phyloP scores from a whole-genome alignment of 1,139 yeast species.

The Scheffersomyces parashehatae region DNA sequence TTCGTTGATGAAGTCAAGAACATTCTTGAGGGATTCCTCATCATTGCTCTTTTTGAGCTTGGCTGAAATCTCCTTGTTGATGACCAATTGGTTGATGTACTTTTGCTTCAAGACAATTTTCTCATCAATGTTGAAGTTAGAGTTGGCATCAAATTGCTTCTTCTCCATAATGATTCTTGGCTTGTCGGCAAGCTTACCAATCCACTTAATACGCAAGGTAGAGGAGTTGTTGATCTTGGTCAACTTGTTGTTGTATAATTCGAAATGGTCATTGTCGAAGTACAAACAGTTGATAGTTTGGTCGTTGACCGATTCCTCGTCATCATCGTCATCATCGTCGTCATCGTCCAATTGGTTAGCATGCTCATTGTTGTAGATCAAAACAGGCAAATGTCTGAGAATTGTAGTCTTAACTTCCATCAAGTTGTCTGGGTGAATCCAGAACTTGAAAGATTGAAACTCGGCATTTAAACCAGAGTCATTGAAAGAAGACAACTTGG shows the following conservation, averaged over 20 bases:
- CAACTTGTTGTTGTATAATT: constrained; percentile 81
- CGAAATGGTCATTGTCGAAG: constrained; percentile 82
- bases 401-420: constrained; percentile 97
- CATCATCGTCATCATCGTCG: constrained; percentile 17
- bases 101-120: constrained; percentile 76
- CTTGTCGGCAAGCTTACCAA: constrained; percentile 74
- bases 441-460: constrained; percentile 81
- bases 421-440: constrained; percentile 94
- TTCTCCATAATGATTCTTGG: constrained; percentile 81
- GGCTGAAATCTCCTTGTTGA: constrained; percentile 18
- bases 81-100: constrained; percentile 63
- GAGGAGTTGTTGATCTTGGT: constrained; percentile 69
- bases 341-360: constrained; percentile 15
- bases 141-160: constrained; percentile 63
- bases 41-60: constrained; percentile 21
- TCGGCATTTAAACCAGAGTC: constrained; percentile 55
- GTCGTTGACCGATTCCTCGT: constrained; percentile 41
- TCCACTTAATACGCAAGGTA: constrained; percentile 86
- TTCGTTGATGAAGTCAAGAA: constrained; percentile 64
- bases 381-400: constrained; percentile 88
- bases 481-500: constrained; percentile 47
- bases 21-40: constrained; percentile 54
- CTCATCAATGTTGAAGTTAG: constrained; percentile 55
- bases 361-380: constrained; percentile 62
- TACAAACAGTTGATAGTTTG: constrained; percentile 86